Evolutionary conservation across 2,329 filamentous ascomycete species (phyloP), one percentile per base, ranked within the genome.

Genomic region (Nemania abortiva): DNA sequence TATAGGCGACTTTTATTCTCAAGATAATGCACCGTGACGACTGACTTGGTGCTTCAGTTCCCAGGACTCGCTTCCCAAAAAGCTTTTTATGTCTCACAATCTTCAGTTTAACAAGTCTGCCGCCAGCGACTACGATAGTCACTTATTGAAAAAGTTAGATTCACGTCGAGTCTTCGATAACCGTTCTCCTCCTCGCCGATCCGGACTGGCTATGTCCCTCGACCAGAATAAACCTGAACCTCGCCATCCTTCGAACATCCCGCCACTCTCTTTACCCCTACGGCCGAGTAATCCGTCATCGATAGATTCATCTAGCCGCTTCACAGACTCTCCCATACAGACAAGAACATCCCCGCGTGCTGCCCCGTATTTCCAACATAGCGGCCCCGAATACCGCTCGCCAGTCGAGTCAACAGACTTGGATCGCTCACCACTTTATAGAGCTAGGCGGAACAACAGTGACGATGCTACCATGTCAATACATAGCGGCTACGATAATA

Each of bases 91-190:
- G 63, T 83, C 84, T 69, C 85, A 87, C 72, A 84, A 82, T 72
- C 84, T 83, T 65, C 81, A 85, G 65, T 85, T 86, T 70, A 77
- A 78, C 59, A 76, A 70, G 82, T 83, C 73, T 80, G 85, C 71
- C 13, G 71, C 66, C 18, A 79, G 70, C 53, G 79, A 84, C 15
- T 84, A 88, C 61, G 84, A 86, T 68, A 84, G 81, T 67, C 82
- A 79, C 60, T 82, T 88, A 75, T 84, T 88, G 68, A 86, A 86
- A 76, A 89, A 87, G 78, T 80, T 89, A n/a, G 83, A 88, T 66
- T 82, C 83, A 1, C 77, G 82, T 45, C 81, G 83, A 45, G 81
- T 79, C 0, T 74, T 83, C n/a, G 84, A 86, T 65, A 84, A 81
- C 62, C 77, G 78, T 18, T 83, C 84, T 9, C 82, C 84, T 1